Evolutionary conservation across 192 early-diverging fungal genomes (phyloP), one percentile per base, ranked within the genome.

Genomic region (Cetraspora pellucida): DNA sequence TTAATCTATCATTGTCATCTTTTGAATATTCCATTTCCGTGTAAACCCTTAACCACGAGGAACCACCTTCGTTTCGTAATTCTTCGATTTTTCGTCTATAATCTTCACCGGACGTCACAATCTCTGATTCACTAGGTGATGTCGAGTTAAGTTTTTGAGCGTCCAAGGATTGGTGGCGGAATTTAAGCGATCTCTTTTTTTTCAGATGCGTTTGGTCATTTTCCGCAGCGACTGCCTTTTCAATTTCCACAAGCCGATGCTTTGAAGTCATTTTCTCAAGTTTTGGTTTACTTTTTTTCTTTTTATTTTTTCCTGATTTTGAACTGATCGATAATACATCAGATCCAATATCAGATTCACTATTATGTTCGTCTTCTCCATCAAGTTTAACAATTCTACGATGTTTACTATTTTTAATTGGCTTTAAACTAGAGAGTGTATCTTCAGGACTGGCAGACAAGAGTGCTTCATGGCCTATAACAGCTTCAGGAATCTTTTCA

Each of bases 51-150:
- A 89, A 78, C 88, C 88, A 89, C 3, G 81, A 83, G 1, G 78
- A 77, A 14, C 88, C 88, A 14, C 86, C 85, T 69, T 89, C 86
- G 11, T 78, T 83, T 11, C 86, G 78, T 74, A 89, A 85, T 10
- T 81, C 80, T 50, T 87, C 85, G 14, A 89, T 83, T 61, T 81
- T 86, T 14, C 77, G 78, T 71, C 82, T 83, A 72, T 83, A 87
- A 0, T 70, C 79, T 17, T 85, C 86, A 0, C 77, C 63, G n/a
- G 55, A 4, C 23, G 54, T 5, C 9, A 74, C 17, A n/a, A 76
- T 59, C 16, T 73, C 69, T 17, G 46, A 58, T 28, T 77, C 79
- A 49, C 70, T 77, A 58, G 58, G 74, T 58, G 50, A 30, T 37
- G 43, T 49, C 66, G 1, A 73, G 16, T 77, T 72, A n/a, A 77